phyloP scores from a whole-genome alignment of 257 asterid species.

The Penstemon newberryi region DNA sequence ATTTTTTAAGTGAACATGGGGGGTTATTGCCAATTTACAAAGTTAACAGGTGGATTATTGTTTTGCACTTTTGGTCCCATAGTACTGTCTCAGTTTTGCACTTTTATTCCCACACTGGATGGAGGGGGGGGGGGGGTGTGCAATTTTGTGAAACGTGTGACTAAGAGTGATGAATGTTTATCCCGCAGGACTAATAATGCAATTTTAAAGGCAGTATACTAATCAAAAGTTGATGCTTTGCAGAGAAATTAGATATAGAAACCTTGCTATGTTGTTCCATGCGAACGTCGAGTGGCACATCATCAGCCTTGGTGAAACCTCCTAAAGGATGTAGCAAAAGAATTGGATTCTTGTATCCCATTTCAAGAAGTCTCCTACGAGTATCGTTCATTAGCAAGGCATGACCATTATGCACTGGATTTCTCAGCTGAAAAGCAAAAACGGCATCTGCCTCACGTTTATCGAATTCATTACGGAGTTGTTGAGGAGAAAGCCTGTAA shows the following conservation, averaged over 20 bases:
- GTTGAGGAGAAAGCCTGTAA: conserved; percentile 76
- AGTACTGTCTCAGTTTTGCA: no score
- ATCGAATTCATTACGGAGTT: conserved; percentile 70
- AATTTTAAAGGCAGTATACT: not conserved
- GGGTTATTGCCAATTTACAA: no score
- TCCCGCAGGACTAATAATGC: no score
- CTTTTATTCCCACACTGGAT: no score
- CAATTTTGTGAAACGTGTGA: no score
- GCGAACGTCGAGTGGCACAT: conserved; percentile 82
- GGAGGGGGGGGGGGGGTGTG: no score
- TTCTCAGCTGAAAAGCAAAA: conserved; percentile 86
- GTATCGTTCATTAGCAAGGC: conserved; percentile 88
- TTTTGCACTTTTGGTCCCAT: no score
- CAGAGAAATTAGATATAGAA: conserved; percentile 11
- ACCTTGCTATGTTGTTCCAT: conserved; percentile 97
- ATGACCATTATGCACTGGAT: conserved; percentile 88
- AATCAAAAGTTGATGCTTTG: conserved; percentile 5
- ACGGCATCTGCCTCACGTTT: conserved; percentile 78
- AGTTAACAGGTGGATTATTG: no score
- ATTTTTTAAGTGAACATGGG: no score
- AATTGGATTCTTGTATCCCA: conserved; percentile 80
- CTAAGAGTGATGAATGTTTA: no score
- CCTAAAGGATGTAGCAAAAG: conserved; percentile 91
- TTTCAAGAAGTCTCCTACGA: conserved; percentile 67
- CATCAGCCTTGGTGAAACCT: conserved; percentile 82